phyloP scores from a whole-genome alignment of 495 filamentous ascomycete genomes.

The Lasiosphaeria miniovina region DNA sequence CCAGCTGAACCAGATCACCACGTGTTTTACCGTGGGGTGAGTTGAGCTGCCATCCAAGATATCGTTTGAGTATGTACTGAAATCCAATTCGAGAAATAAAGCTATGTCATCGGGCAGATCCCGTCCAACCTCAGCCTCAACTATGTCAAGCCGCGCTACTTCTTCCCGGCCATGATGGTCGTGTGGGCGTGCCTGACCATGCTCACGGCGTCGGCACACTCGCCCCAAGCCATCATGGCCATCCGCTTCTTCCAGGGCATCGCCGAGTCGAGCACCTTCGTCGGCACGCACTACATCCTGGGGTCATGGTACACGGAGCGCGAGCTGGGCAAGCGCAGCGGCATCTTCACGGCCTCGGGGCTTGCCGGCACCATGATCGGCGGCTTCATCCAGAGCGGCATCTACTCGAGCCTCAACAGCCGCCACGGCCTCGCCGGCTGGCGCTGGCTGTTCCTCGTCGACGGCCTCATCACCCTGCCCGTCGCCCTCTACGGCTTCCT shows the following conservation, averaged over 20 bases:
- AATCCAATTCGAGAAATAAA: too few relatives aligned
- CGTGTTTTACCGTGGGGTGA: constrained; percentile 41
- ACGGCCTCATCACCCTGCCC: constrained; percentile 52
- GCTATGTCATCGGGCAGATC: constrained; percentile 58
- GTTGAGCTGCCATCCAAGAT: constrained; percentile 5
- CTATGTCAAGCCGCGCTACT: constrained; percentile 55
- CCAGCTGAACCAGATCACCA: constrained; percentile 59
- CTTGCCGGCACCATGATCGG: constrained; percentile 49
- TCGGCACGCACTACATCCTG: constrained; percentile 63
- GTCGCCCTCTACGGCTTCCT: constrained; percentile 57
- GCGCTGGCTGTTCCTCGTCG: constrained; percentile 67
- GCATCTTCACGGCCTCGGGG: constrained; percentile 52
- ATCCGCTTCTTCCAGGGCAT: constrained; percentile 69
- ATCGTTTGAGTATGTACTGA: too few relatives aligned
- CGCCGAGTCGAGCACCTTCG: constrained; percentile 57
- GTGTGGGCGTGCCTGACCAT: constrained; percentile 61
- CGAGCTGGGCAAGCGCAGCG: constrained; percentile 62
- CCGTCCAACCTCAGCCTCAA: constrained; percentile 58
- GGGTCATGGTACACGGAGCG: constrained; percentile 64
- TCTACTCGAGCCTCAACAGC: constrained; percentile 52
- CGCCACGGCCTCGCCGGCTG: constrained; percentile 53
- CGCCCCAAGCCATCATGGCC: constrained; percentile 54
- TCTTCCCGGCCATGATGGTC: constrained; percentile 59
- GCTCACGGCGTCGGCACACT: constrained; percentile 51
- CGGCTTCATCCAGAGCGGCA: constrained; percentile 59